Evolutionary conservation across 2,329 filamentous ascomycete genomes (phyloP).

Genomic region (Volutella citrinella): DNA sequence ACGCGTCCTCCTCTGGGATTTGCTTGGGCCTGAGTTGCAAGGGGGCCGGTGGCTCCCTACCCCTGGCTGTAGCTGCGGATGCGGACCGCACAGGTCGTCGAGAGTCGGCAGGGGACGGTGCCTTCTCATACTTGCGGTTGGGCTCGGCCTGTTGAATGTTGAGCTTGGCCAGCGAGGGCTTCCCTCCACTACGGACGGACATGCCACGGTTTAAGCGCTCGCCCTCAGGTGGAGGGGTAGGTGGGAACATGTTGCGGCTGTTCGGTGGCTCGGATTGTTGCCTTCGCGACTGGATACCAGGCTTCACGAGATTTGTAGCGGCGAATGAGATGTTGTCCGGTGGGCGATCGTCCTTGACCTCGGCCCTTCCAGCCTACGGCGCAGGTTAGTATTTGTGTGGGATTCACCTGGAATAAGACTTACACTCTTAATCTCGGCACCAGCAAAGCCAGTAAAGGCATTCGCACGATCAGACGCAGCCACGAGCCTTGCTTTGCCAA

Average conservation of each 20-base stretch:
- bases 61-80: conserved; percentile 43
- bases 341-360: conserved; percentile 74
- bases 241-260: conserved; percentile 82
- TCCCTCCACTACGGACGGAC: conserved; percentile 61
- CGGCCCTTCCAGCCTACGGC: conserved; percentile 45
- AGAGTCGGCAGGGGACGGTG: conserved; percentile 42
- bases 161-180: conserved; percentile 59
- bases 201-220: conserved; percentile 63
- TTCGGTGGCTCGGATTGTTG: conserved; percentile 83
- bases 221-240: conserved; percentile 94
- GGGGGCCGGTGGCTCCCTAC: conserved; percentile 31
- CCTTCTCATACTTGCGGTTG: conserved; percentile 54
- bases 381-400: conserved; percentile 11
- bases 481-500: conserved; percentile 91
- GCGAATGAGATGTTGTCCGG: conserved; percentile 85
- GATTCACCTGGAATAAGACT: conserved; percentile 23
- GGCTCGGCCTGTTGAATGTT: conserved; percentile 55
- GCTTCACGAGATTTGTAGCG: conserved; percentile 88
- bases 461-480: conserved; percentile 80
- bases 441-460: conserved; percentile 78
- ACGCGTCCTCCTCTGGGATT: conserved; percentile 54
- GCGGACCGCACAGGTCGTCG: conserved; percentile 41
- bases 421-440: conserved; percentile 74
- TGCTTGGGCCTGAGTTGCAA: conserved; percentile 27
- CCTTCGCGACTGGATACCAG: conserved; percentile 73